Percentiles rank a stretch among this genome's conserved stretches.
Evolutionary conservation across 1,139 yeast genomes (phyloP).

Genomic region (Scheffersomyces illinoinensis): DNA sequence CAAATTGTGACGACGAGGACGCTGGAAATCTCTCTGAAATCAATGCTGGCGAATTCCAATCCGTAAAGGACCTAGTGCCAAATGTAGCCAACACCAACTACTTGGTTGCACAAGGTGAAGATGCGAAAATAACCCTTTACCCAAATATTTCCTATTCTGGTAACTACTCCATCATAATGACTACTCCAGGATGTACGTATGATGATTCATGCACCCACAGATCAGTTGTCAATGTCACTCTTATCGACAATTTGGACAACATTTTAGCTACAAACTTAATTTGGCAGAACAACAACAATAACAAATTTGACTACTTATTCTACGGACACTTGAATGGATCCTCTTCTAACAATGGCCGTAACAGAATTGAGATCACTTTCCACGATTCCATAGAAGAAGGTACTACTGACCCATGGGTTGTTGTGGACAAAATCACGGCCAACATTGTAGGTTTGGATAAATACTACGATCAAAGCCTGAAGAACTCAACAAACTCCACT

Average conservation of each 20-base stretch:
- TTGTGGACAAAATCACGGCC: slow-evolving; percentile 71
- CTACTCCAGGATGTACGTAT: slow-evolving; percentile 82
- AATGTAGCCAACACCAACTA: slow-evolving; percentile 25
- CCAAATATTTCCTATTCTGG: slow-evolving; percentile 79
- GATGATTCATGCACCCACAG: slow-evolving; percentile 72
- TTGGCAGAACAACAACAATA: slow-evolving; percentile 77
- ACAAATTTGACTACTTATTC: slow-evolving; percentile 78
- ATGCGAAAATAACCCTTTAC: slow-evolving; percentile 55
- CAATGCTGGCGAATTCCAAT: slow-evolving; percentile 33
- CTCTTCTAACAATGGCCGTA: slow-evolving; percentile 39
- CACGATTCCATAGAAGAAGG: slow-evolving; percentile 30
- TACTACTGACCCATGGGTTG: slow-evolving; percentile 48
- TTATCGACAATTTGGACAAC: slow-evolving; percentile 50
- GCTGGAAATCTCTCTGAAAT: slow-evolving; percentile 31
- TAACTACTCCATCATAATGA: slow-evolving; percentile 66
- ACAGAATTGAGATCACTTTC: slow-evolving; percentile 51
- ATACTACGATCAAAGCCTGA: slow-evolving; percentile 29
- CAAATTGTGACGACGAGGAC: slow-evolving; percentile 48
- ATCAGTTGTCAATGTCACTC: slow-evolving; percentile 76
- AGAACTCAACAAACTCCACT: slow-evolving; percentile 28
- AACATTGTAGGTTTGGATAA: slow-evolving; percentile 53
- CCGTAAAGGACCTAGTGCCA: slow-evolving; percentile 23
- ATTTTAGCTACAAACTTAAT: slow-evolving; percentile 45
- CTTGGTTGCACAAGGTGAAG: slow-evolving; percentile 29
- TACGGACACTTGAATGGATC: slow-evolving; percentile 65